These are phyloP conservation scores for Talaromyces marneffei DNA, from an alignment of 2,329 filamentous ascomycete species.

Conservation along the genomic window DNA sequence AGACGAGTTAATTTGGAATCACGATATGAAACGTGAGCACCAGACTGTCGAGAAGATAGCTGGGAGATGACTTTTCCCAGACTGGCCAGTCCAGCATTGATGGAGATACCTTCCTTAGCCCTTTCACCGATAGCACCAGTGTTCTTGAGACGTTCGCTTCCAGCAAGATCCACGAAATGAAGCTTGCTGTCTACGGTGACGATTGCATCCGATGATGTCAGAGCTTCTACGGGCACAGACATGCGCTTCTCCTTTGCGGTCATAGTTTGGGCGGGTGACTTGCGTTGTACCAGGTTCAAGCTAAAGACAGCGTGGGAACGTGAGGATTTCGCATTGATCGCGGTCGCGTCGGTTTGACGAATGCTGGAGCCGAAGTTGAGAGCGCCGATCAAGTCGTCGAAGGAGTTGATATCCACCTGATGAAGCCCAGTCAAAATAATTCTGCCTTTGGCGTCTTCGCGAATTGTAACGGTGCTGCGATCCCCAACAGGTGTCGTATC, in stretches of 20 bases:
- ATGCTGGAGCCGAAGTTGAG: slow-evolving; percentile 90
- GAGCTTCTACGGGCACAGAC: slow-evolving; percentile 76
- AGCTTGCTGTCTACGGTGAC: slow-evolving; percentile 96
- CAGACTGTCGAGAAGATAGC: slow-evolving; percentile 79
- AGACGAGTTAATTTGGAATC: slow-evolving; percentile 95
- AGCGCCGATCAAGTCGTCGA: slow-evolving; percentile 82
- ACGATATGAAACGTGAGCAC: slow-evolving; percentile 91
- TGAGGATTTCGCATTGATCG: slow-evolving; percentile 95
- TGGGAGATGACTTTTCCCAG: slow-evolving; percentile 98
- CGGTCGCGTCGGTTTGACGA: slow-evolving; percentile 92
- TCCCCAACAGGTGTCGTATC: slow-evolving; percentile 66
- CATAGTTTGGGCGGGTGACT: slow-evolving; percentile 41
- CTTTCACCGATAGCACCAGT: slow-evolving; percentile 92
- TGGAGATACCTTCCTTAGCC: slow-evolving; percentile 93
- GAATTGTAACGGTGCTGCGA: slow-evolving; percentile 75
- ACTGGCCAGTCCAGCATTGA: slow-evolving; percentile 91
- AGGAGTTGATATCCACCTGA: slow-evolving; percentile 81
- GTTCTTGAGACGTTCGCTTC: slow-evolving; percentile 94
- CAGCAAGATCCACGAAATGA: slow-evolving; percentile 95
- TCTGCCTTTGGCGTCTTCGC: slow-evolving; percentile 89
- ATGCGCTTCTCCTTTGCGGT: slow-evolving; percentile 71
- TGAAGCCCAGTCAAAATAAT: slow-evolving; percentile 88
- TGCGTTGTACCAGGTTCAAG: slow-evolving; percentile 81
- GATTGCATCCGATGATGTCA: slow-evolving; percentile 57
- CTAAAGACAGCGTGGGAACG: slow-evolving; percentile 97